Conservation (phyloP, 2,329 filamentous ascomycete species). For the Curvularia hawaiiensis region DNA sequence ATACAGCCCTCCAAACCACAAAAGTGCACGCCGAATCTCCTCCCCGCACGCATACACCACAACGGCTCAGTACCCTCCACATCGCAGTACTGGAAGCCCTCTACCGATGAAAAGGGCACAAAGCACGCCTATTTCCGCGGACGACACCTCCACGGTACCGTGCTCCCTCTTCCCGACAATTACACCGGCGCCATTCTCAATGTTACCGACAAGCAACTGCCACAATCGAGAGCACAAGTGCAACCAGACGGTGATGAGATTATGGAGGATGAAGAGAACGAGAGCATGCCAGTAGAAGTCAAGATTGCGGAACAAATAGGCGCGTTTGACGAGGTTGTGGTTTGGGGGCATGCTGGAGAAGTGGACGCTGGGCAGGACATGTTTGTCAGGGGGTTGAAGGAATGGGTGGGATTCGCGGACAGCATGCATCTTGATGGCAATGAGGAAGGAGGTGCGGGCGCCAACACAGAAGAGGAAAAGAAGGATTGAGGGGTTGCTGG, state of each 20-base stretch:
- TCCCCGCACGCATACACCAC: constrained; percentile 82
- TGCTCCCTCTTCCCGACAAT: constrained; percentile 69
- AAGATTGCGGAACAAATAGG: constrained; percentile 65
- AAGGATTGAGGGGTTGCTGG: background rate
- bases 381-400: constrained; percentile 75
- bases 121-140: constrained; percentile 60
- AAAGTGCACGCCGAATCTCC: constrained; percentile 68
- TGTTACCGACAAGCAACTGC: constrained; percentile 35
- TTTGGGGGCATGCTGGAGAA: constrained; percentile 82
- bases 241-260: constrained; percentile 20
- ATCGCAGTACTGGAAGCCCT: constrained; percentile 73
- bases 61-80: constrained; percentile 71
- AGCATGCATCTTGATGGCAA: constrained; percentile 48
- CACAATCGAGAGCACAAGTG: constrained; percentile 12
- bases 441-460: constrained; percentile 9
- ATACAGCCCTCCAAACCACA: constrained; percentile 42
- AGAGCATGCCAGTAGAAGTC: constrained; percentile 31
- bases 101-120: constrained; percentile 38
- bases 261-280: constrained; percentile 18
- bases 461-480: background rate
- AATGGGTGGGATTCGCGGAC: constrained; percentile 79
- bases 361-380: constrained; percentile 68
- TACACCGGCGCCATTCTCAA: constrained; percentile 62
- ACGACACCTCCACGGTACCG: constrained; percentile 73
- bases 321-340: constrained; percentile 73